phyloP scores from a whole-genome alignment of 768 basidiomycete species.

The Brasilioporus rufonigricans region DNA sequence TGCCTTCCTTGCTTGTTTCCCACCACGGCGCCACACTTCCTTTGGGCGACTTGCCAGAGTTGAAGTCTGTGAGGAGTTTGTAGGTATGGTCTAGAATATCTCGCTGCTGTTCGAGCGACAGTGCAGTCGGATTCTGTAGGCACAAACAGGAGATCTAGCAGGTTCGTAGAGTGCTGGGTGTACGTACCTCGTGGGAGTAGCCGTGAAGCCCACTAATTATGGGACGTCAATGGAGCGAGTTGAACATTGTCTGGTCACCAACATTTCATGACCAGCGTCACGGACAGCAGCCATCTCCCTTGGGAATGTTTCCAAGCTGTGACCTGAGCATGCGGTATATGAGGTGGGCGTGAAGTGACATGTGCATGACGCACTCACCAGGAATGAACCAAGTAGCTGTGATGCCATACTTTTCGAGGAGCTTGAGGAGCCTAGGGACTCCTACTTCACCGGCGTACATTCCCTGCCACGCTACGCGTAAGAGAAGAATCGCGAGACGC shows the following conservation, averaged over 20 bases:
- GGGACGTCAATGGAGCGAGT: not conserved
- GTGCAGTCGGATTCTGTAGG: constrained; percentile 53
- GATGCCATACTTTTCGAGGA: constrained; percentile 69
- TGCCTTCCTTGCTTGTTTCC: no score
- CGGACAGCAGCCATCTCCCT: constrained; percentile 65
- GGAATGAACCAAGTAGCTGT: constrained; percentile 77
- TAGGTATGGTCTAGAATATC: constrained; percentile 68
- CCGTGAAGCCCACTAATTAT: constrained; percentile 57
- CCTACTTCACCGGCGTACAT: constrained; percentile 80
- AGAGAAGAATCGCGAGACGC: not conserved
- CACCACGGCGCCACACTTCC: constrained; percentile 78
- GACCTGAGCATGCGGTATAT: constrained; percentile 40
- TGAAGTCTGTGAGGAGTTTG: constrained; percentile 67
- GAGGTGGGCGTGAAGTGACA: not conserved
- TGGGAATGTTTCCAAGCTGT: constrained; percentile 74
- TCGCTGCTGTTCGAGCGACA: constrained; percentile 65
- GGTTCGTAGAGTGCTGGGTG: not conserved
- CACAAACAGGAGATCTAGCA: not conserved
- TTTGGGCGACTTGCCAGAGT: constrained; percentile 54
- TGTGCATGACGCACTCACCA: constrained; percentile 33
- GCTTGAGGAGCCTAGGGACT: constrained; percentile 60
- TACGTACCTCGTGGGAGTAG: constrained; percentile 61
- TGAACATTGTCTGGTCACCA: constrained; percentile 9
- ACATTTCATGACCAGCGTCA: constrained; percentile 75
- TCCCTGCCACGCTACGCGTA: constrained; percentile 35